A percentile compares a stretch with the other conserved stretches of the same genome.
Conservation (phyloP, 2,329 filamentous ascomycete species). For the Conoideocrella luteorostrata region DNA sequence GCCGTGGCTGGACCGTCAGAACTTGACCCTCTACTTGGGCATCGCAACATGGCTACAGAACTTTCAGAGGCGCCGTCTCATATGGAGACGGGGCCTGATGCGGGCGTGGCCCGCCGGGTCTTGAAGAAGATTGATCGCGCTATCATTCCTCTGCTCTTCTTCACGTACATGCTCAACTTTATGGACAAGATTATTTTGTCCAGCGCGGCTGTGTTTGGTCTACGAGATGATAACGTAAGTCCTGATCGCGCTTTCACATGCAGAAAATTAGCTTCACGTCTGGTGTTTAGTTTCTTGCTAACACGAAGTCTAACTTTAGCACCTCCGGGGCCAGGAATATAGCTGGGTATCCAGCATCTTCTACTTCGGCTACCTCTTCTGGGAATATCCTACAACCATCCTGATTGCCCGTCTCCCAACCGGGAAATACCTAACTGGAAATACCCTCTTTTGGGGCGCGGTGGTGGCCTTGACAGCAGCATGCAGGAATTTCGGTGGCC, state of each 20-base stretch:
- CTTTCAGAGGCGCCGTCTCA: neutral
- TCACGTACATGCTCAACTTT: conserved; percentile 53
- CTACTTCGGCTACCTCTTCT: conserved; percentile 40
- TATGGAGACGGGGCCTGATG: conserved; percentile 10
- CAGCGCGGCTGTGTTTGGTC: conserved; percentile 48
- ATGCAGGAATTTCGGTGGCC: conserved; percentile 32
- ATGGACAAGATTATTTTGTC: conserved; percentile 54
- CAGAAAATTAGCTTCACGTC: neutral
- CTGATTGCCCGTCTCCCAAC: conserved; percentile 40
- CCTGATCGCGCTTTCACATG: neutral
- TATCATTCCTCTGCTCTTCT: conserved; percentile 49
- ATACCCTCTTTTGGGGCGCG: conserved; percentile 41
- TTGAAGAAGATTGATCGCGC: conserved; percentile 49
- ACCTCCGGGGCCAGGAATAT: conserved; percentile 11
- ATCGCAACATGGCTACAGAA: neutral
- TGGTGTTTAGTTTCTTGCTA: conserved; percentile 9
- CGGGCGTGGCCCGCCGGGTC: conserved; percentile 30
- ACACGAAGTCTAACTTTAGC: conserved; percentile 3
- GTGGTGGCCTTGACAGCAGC: conserved; percentile 36
- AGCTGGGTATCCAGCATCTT: conserved; percentile 18
- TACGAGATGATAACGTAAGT: conserved; percentile 38
- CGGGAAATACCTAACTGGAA: conserved; percentile 38
- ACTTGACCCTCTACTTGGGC: neutral
- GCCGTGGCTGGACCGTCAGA: neutral
- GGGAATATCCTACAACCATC: conserved; percentile 42